Percentiles rank a stretch among this genome's conserved stretches.
Conservation (phyloP, 2,329 filamentous ascomycete species). For the Colletotrichum higginsianum region DNA sequence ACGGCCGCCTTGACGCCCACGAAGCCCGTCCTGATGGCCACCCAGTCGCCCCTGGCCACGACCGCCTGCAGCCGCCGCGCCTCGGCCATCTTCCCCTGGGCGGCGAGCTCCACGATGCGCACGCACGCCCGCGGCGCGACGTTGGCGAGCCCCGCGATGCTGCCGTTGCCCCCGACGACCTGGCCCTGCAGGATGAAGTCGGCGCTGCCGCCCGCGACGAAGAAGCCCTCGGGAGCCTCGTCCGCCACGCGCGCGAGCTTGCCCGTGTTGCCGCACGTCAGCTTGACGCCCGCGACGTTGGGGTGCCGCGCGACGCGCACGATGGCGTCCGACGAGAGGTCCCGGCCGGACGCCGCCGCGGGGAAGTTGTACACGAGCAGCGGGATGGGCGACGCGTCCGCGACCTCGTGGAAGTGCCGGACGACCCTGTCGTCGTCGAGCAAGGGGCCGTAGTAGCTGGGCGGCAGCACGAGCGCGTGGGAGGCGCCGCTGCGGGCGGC, state of each 20-base stretch:
- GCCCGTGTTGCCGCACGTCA: constrained; percentile 76
- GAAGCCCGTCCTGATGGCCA: constrained; percentile 64
- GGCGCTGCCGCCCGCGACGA: constrained; percentile 80
- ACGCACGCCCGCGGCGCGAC: constrained; percentile 77
- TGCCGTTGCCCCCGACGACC: constrained; percentile 78
- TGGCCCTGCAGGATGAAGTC: constrained; percentile 82
- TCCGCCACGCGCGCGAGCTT: constrained; percentile 74
- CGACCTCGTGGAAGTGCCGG: constrained; percentile 74
- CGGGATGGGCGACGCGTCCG: constrained; percentile 69
- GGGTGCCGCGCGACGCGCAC: constrained; percentile 64
- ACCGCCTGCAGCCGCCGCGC: constrained; percentile 66
- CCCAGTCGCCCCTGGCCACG: constrained; percentile 62
- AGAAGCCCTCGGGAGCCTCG: constrained; percentile 61
- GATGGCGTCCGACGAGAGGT: constrained; percentile 71
- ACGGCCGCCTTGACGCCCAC: constrained; percentile 64
- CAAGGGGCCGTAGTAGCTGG: constrained; percentile 76
- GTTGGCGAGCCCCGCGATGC: constrained; percentile 81
- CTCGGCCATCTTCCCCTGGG: constrained; percentile 68
- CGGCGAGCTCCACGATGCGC: constrained; percentile 71
- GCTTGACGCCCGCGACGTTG: constrained; percentile 75
- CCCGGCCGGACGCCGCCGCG: constrained; percentile 68
- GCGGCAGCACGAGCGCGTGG: constrained; percentile 77
- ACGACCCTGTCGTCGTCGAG: constrained; percentile 71
- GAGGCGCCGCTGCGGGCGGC: constrained; percentile 76
- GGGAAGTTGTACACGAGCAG: constrained; percentile 77